These are phyloP conservation scores for Vitis vinifera DNA, from an alignment of 164 flowering plant genomes.

Conservation along the genomic window DNA sequence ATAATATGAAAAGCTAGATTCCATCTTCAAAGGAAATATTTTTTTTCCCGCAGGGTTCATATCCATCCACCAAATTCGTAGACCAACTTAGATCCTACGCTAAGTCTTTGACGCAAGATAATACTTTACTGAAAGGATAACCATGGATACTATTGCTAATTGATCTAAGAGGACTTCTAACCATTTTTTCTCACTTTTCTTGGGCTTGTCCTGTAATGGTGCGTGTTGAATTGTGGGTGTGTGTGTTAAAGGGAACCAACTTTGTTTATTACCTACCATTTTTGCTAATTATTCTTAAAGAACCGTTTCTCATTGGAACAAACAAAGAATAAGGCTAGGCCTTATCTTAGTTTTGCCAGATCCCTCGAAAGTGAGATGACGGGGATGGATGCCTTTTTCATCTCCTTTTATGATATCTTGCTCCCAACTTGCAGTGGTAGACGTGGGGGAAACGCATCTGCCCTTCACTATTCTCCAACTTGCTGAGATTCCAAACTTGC, in stretches of 20 bases:
- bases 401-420: too few relatives aligned
- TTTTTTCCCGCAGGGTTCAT: background rate
- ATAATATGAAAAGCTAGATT: background rate
- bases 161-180: background rate
- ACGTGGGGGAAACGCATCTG: background rate
- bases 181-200: too few relatives aligned
- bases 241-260: background rate
- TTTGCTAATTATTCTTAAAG: background rate
- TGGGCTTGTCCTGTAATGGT: too few relatives aligned
- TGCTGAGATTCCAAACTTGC: background rate
- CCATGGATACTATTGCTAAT: background rate
- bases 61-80: background rate
- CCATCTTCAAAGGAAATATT: background rate
- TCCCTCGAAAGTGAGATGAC: background rate
- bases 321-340: background rate
- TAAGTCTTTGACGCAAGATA: background rate
- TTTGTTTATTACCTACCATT: background rate
- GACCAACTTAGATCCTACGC: constrained; percentile 19
- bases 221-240: background rate
- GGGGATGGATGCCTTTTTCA: background rate
- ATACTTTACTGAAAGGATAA: background rate
- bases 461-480: background rate
- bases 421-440: background rate
- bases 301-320: background rate
- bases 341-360: constrained; percentile 1